These are phyloP conservation scores for Backusella macrospora DNA, from an alignment of 192 early-diverging fungal species.

Conservation along the genomic window DNA sequence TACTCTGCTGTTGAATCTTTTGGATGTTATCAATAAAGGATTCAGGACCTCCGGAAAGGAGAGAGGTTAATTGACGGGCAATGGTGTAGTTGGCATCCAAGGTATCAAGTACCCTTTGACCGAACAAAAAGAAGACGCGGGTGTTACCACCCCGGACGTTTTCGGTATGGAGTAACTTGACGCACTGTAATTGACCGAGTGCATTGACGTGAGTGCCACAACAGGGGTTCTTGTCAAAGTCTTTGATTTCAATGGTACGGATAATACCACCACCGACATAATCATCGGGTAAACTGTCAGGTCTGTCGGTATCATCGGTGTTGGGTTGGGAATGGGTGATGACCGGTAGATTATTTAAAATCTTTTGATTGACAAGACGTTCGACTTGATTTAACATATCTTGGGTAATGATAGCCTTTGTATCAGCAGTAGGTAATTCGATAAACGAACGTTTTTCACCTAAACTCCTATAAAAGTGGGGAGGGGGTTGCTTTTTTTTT, in stretches of 20 bases:
- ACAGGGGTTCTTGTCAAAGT: constrained; percentile 65
- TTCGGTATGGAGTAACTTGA: constrained; percentile 67
- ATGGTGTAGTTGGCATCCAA: constrained; percentile 43
- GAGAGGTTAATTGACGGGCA: constrained; percentile 36
- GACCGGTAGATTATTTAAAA: constrained; percentile 53
- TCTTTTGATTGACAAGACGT: constrained; percentile 54
- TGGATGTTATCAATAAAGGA: constrained; percentile 46
- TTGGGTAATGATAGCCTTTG: constrained; percentile 36
- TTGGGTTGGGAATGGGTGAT: constrained; percentile 34
- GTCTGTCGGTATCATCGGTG: constrained; percentile 48
- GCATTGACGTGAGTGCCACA: constrained; percentile 72
- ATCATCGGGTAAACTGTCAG: constrained; percentile 59
- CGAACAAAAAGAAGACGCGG: constrained; percentile 70
- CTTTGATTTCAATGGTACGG: constrained; percentile 52
- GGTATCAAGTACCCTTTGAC: constrained; percentile 57
- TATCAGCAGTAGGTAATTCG: constrained; percentile 50
- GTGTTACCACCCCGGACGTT: constrained; percentile 66
- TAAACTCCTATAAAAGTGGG: constrained; percentile 54
- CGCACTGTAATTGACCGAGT: constrained; percentile 62
- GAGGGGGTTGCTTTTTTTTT: constrained; percentile 4
- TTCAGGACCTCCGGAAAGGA: constrained; percentile 46
- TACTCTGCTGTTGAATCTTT: constrained; percentile 40
- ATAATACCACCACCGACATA: constrained; percentile 47
- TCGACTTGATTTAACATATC: constrained; percentile 56
- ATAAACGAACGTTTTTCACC: constrained; percentile 60